Evolutionary conservation across 2,329 filamentous ascomycete genomes (phyloP).

Genomic region (Colletotrichum tabaci): DNA sequence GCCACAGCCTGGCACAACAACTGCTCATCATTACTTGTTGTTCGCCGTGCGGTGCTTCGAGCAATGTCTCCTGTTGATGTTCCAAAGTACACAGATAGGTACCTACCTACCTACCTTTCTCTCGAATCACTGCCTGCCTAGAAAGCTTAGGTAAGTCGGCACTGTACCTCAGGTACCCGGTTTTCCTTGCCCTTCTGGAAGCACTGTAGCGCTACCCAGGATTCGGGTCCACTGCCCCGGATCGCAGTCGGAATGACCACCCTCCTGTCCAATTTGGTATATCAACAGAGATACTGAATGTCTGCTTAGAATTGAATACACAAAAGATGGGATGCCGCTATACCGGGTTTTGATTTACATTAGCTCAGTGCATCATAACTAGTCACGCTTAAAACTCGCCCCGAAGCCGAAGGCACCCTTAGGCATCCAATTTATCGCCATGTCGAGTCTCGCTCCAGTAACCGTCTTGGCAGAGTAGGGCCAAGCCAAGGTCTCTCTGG

Average conservation of each 20-base stretch:
- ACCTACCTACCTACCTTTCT: too few relatives aligned
- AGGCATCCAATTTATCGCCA: not conserved
- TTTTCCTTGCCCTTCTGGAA: slow-evolving; percentile 3
- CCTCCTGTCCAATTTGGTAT: not conserved
- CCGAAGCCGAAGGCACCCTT: slow-evolving; percentile 16
- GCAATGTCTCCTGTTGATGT: too few relatives aligned
- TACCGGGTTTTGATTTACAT: not conserved
- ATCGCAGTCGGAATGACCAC: slow-evolving; percentile 3
- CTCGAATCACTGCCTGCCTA: too few relatives aligned
- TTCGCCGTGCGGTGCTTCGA: too few relatives aligned
- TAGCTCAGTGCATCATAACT: not conserved
- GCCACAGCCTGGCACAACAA: not conserved
- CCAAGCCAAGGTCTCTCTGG: not conserved
- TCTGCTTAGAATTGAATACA: too few relatives aligned
- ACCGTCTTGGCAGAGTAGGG: slow-evolving; percentile 18
- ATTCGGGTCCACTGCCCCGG: slow-evolving; percentile 24
- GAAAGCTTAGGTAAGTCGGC: too few relatives aligned
- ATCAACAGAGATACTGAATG: too few relatives aligned
- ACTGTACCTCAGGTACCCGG: too few relatives aligned
- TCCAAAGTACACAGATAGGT: too few relatives aligned
- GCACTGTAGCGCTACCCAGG: slow-evolving; percentile 2
- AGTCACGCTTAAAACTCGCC: slow-evolving; percentile 22
- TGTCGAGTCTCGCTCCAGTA: not conserved
- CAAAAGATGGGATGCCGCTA: not conserved
- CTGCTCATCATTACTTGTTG: not conserved